Conservation (phyloP, 768 basidiomycete species). For the Pulveroboletus ravenelii region DNA sequence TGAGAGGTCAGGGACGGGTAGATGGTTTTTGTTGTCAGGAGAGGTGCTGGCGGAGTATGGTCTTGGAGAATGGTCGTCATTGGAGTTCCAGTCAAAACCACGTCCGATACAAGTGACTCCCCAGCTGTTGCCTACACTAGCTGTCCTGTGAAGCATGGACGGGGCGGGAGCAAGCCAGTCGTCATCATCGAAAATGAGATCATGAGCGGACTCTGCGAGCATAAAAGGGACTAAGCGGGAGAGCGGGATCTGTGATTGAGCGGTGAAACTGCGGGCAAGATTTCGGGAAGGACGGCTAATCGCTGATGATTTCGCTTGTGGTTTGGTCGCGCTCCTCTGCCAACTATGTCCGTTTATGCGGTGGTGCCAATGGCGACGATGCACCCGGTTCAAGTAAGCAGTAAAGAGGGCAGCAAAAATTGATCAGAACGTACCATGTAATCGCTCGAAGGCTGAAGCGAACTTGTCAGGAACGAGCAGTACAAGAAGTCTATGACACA, state of each 20-base stretch:
- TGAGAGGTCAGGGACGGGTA: conserved; percentile 14
- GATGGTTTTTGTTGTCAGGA: conserved; percentile 6
- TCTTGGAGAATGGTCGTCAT: conserved; percentile 29
- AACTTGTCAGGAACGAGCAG: neutral
- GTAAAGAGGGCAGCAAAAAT: too few relatives aligned
- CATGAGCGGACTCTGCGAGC: conserved; percentile 56
- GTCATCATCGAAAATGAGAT: conserved; percentile 64
- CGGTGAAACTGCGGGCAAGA: neutral
- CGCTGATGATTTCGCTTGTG: conserved; percentile 5
- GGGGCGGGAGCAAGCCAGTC: conserved; percentile 59
- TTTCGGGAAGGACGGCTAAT: neutral
- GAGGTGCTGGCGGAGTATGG: conserved; percentile 3
- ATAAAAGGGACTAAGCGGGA: conserved; percentile 30
- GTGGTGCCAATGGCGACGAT: neutral
- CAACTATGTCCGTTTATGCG: conserved; percentile 14
- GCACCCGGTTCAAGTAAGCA: neutral
- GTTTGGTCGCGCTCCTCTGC: neutral
- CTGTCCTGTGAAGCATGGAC: conserved; percentile 51
- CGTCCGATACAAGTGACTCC: conserved; percentile 81
- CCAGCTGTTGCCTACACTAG: conserved; percentile 76
- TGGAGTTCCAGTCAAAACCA: conserved; percentile 70
- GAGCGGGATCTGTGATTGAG: neutral
- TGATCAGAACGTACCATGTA: neutral
- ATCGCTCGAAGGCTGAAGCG: neutral
- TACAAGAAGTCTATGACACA: conserved; percentile 5